Evolutionary conservation across 2,329 filamentous ascomycete genomes (phyloP).

Genomic region (Leptographium flavum): DNA sequence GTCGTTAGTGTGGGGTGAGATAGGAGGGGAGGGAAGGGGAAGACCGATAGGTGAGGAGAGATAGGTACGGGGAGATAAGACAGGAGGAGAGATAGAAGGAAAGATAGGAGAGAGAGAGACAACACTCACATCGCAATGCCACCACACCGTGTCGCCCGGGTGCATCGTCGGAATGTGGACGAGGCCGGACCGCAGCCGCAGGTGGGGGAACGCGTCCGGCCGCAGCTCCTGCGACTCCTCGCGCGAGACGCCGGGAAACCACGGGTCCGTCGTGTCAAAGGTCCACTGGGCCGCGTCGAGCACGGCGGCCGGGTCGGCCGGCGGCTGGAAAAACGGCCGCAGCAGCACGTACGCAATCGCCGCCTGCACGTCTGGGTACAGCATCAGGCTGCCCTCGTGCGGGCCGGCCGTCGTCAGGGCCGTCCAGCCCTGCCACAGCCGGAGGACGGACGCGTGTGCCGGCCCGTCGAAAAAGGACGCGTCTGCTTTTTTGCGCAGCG

Average conservation of each 20-base stretch:
- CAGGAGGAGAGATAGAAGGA: not conserved
- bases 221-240: conserved; percentile 14
- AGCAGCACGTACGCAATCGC: conserved; percentile 25
- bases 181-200: not conserved
- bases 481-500: conserved; percentile 17
- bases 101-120: not conserved
- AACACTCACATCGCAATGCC: conserved; percentile 6
- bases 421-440: conserved; percentile 27
- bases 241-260: conserved; percentile 21
- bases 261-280: conserved; percentile 13
- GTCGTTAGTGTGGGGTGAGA: not conserved
- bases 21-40: not conserved
- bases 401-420: conserved; percentile 21
- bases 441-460: conserved; percentile 23
- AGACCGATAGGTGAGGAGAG: not conserved
- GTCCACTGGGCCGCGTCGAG: conserved; percentile 24
- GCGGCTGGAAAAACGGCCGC: conserved; percentile 24
- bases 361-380: conserved; percentile 23
- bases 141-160: not conserved
- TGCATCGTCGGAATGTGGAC: not conserved
- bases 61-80: not conserved
- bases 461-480: conserved; percentile 12
- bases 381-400: conserved; percentile 21
- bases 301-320: conserved; percentile 15
- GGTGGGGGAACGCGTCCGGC: not conserved